Evolutionary conservation across 2,329 filamentous ascomycete genomes (phyloP), one percentile per base, ranked within the genome.

Genomic region (Ploettnerulaceae sp.): DNA sequence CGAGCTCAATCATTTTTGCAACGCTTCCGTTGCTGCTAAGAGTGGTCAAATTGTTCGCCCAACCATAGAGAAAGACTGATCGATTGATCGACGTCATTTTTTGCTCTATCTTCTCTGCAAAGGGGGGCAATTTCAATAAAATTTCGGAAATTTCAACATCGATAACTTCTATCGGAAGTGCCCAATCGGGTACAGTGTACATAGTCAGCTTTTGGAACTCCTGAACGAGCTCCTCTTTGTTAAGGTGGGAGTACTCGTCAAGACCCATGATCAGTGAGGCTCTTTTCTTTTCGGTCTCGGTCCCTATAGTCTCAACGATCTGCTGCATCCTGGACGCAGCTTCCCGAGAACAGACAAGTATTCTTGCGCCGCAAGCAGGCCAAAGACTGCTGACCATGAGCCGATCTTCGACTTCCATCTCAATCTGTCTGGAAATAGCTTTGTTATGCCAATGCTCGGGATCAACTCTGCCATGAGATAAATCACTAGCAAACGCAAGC

Each of bases 1-100:
- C 67, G 18, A 61, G 63, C 54, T 85, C 77, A 35, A 87, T 76
- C 53, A 78, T 73, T 57, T 76, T 82, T 15, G 77, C 76, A 24
- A 82, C 77, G 1, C 73, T 74, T 12, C 79, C 72, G 61, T 87
- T 87, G 50, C 77, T 81, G 29, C 79, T 84, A 43, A 87, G 67
- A 1, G 82, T 86, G 3, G 79, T 83, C 29, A 73, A 60, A 0
- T 71, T 69, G 6, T 67, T 66, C 9, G 67, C 67, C 83, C 83
- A 87, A 9, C 82, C 82, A 58, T 81, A 80, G 40, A 85, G 66
- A 59, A 87, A 84, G 3, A 86, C 81, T n/a, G 79, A 80, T 40
- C 69, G 63, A 57, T 86, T 86, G 52, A 86, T 78, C 12, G 70
- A 65, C 2, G 73, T 77, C 41, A 86, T 66, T 5, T 71, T 66